These are phyloP conservation scores for Ogataea trehaloabstinens DNA, from an alignment of 805 yeast species.

Conservation along the genomic window DNA sequence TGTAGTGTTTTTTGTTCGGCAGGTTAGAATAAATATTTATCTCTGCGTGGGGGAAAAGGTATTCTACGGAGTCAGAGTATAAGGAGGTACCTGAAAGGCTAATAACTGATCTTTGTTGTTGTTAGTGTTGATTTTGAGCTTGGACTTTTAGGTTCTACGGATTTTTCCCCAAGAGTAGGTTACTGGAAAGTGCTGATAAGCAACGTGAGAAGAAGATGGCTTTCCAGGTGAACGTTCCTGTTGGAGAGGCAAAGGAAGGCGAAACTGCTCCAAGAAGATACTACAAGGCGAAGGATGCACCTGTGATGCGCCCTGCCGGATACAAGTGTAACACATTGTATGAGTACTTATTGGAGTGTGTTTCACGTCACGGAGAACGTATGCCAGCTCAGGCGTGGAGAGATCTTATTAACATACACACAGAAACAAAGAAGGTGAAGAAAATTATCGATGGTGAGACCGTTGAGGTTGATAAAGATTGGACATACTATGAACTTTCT, in stretches of 20 bases:
- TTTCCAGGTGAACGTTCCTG: conserved; percentile 49
- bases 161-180: too few species aligned
- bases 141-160: too few species aligned
- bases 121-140: too few species aligned
- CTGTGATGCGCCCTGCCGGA: conserved; percentile 59
- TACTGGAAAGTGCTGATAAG: too few species aligned
- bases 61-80: too few species aligned
- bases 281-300: conserved; percentile 43
- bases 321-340: conserved; percentile 65
- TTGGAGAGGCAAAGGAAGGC: conserved; percentile 68
- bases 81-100: too few species aligned
- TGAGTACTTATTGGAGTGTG: conserved; percentile 65
- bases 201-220: too few species aligned
- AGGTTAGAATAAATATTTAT: too few species aligned
- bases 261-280: conserved; percentile 84
- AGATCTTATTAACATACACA: conserved; percentile 67
- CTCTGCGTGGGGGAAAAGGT: too few species aligned
- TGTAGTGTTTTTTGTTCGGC: too few species aligned
- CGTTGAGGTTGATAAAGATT: conserved; percentile 71
- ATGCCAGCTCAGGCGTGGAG: conserved; percentile 73
- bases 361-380: conserved; percentile 50
- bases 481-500: conserved; percentile 82
- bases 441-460: conserved; percentile 79
- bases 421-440: conserved; percentile 69
- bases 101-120: too few species aligned